Conservation (phyloP, 306 rosid genomes). For the Glycine tomentella region DNA sequence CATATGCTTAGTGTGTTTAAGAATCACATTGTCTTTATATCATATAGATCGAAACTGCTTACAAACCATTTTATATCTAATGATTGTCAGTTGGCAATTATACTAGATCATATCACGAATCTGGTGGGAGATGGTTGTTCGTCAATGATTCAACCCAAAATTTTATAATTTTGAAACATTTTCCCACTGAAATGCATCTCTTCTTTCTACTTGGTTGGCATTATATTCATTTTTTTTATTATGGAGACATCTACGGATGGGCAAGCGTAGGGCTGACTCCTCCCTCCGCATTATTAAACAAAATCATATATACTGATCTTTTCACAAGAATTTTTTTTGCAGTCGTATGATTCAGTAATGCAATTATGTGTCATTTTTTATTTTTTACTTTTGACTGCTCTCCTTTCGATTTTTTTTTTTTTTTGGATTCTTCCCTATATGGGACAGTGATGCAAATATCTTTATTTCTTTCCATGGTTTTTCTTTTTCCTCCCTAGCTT, state of each 20-base stretch:
- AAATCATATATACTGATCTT: too few species aligned
- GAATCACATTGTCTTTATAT: constrained; percentile 3
- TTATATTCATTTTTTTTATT: not conserved
- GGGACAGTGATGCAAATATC: constrained; percentile 16
- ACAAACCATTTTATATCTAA: not conserved
- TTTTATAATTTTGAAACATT: not conserved
- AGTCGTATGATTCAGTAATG: too few species aligned
- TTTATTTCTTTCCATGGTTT: constrained; percentile 34
- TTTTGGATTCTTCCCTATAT: not conserved
- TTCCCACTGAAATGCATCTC: not conserved
- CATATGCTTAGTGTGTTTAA: not conserved
- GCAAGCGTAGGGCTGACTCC: too few species aligned
- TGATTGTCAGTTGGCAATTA: not conserved
- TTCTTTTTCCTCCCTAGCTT: not conserved
- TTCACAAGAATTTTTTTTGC: too few species aligned
- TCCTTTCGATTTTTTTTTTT: too few species aligned
- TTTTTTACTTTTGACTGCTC: too few species aligned
- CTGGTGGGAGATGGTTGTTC: not conserved
- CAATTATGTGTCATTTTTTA: too few species aligned
- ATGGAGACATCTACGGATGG: too few species aligned
- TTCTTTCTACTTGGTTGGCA: not conserved
- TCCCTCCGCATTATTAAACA: too few species aligned
- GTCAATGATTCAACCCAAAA: constrained; percentile 21
- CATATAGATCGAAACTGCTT: not conserved
- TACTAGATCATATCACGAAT: not conserved